Evolutionary conservation across 2,329 filamentous ascomycete genomes (phyloP).

Genomic region (Epichloe typhina): DNA sequence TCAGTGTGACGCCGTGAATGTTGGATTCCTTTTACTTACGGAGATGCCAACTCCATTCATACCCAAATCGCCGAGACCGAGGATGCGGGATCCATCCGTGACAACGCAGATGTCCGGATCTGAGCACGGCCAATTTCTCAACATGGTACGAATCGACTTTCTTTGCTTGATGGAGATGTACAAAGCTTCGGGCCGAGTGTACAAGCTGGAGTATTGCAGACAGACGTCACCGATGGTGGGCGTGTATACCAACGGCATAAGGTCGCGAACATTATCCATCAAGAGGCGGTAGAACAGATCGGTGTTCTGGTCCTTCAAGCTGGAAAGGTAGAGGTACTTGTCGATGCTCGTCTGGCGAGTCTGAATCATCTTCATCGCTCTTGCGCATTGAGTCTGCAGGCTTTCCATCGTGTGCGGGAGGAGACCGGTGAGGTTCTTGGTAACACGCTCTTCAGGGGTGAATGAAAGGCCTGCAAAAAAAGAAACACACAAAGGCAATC

Average conservation of each 20-base stretch:
- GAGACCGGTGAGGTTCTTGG: constrained; percentile 53
- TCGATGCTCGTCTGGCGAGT: constrained; percentile 58
- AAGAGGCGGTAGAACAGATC: constrained; percentile 76
- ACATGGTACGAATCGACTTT: constrained; percentile 76
- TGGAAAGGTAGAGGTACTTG: constrained; percentile 73
- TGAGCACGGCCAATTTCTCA: constrained; percentile 82
- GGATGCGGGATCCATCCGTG: constrained; percentile 86
- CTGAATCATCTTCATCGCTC: constrained; percentile 63
- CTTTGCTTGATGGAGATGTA: constrained; percentile 95
- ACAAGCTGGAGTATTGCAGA: constrained; percentile 89
- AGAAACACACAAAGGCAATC: background rate
- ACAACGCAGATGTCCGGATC: constrained; percentile 93
- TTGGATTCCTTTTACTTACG: constrained; percentile 32
- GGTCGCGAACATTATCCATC: constrained; percentile 61
- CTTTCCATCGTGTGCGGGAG: constrained; percentile 51
- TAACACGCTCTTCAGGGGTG: constrained; percentile 47
- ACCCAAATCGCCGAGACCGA: constrained; percentile 86
- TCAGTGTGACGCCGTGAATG: background rate
- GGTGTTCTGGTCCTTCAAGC: constrained; percentile 60
- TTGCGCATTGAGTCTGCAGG: constrained; percentile 45
- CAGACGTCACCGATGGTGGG: constrained; percentile 93
- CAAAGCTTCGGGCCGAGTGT: constrained; percentile 86
- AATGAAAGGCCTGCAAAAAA: constrained; percentile 43
- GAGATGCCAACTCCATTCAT: constrained; percentile 97
- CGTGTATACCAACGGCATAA: constrained; percentile 78